Percentiles rank a stretch among this genome's conserved stretches.
phyloP scores from a whole-genome alignment of 768 basidiomycete species.

The Leccinum imitatum region DNA sequence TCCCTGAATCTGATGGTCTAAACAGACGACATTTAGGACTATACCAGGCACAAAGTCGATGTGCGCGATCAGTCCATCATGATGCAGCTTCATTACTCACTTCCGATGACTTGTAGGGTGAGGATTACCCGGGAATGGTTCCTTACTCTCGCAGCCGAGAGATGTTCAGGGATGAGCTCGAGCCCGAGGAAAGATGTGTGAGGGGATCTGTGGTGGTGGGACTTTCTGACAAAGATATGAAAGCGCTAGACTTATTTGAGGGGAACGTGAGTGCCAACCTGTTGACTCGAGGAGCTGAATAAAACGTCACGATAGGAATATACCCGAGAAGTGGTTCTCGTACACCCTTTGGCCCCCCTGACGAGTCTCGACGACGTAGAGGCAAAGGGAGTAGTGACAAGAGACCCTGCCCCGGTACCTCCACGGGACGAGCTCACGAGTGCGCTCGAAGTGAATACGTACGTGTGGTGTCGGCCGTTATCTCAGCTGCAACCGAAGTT shows the following conservation, averaged over 20 bases:
- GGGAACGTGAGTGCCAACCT: slow-evolving; percentile 53
- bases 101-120: slow-evolving; percentile 38
- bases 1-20: background rate
- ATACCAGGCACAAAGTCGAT: slow-evolving; percentile 80
- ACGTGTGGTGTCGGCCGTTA: slow-evolving; percentile 58
- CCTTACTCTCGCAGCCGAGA: slow-evolving; percentile 49
- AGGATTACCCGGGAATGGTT: slow-evolving; percentile 85
- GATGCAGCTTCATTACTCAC: slow-evolving; percentile 2
- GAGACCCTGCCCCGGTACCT: slow-evolving; percentile 44
- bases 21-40: slow-evolving; percentile 44
- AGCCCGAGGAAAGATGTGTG: slow-evolving; percentile 63
- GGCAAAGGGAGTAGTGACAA: slow-evolving; percentile 36
- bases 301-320: slow-evolving; percentile 65
- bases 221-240: slow-evolving; percentile 61
- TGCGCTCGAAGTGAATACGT: slow-evolving; percentile 60
- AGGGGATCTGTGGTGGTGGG: slow-evolving; percentile 80
- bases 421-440: slow-evolving; percentile 32
- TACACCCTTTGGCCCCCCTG: slow-evolving; percentile 54
- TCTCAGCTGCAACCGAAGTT: slow-evolving; percentile 50
- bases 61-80: slow-evolving; percentile 32
- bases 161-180: slow-evolving; percentile 52
- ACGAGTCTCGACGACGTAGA: slow-evolving; percentile 29
- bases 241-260: slow-evolving; percentile 78
- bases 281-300: background rate
- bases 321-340: slow-evolving; percentile 48